Conservation (phyloP, 1,284 basidiomycete genomes). For the Golubevia sp. region DNA sequence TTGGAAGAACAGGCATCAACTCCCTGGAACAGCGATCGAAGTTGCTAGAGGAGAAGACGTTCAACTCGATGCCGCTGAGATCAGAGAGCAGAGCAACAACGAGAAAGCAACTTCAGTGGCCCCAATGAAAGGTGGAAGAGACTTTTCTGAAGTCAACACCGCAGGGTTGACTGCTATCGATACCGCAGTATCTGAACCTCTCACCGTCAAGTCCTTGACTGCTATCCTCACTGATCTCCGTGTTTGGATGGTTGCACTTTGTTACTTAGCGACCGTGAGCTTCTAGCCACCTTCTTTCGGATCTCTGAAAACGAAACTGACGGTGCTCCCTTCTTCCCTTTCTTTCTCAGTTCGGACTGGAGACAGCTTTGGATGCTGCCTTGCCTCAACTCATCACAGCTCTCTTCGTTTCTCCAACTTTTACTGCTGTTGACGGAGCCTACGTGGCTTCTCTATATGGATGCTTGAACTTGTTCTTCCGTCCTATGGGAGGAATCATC, state of each 20-base stretch:
- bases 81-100: conserved; percentile 56
- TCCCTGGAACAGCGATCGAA: conserved; percentile 62
- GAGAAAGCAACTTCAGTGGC: conserved; percentile 24
- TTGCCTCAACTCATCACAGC: conserved; percentile 66
- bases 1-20: conserved; percentile 68
- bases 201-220: conserved; percentile 63
- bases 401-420: conserved; percentile 59
- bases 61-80: conserved; percentile 50
- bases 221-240: conserved; percentile 65
- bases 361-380: conserved; percentile 69
- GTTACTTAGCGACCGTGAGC: conserved; percentile 62
- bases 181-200: conserved; percentile 66
- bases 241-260: conserved; percentile 70
- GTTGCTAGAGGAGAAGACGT: conserved; percentile 56
- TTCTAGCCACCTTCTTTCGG: conserved; percentile 6
- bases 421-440: conserved; percentile 67
- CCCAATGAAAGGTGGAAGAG: conserved; percentile 21
- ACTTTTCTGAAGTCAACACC: conserved; percentile 47
- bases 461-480: conserved; percentile 67
- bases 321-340: conserved; percentile 57
- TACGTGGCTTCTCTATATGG: conserved; percentile 65
- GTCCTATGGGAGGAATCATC: conserved; percentile 67
- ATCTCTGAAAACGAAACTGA: background rate
- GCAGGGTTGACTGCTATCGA: conserved; percentile 58
- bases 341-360: conserved; percentile 66